These are phyloP conservation scores for Maudiozyma barnettii DNA, from an alignment of 805 yeast species.

Conservation along the genomic window DNA sequence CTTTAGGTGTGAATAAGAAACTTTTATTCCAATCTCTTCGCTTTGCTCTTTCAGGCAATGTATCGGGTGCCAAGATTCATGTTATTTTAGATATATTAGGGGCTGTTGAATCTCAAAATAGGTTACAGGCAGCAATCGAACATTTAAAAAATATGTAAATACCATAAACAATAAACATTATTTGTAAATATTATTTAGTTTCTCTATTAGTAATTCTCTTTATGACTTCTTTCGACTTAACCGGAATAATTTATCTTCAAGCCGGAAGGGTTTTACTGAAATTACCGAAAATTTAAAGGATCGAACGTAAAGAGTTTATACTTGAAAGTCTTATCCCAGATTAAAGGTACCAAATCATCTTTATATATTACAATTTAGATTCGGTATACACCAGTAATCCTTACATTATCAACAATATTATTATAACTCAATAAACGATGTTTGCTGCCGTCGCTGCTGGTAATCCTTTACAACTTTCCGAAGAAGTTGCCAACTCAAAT, in stretches of 20 bases:
- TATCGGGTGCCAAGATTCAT: slow-evolving; percentile 61
- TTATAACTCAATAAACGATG: slow-evolving; percentile 18
- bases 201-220: no score
- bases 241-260: no score
- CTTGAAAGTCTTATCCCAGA: no score
- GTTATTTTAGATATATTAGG: slow-evolving; percentile 50
- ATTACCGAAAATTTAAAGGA: no score
- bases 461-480: slow-evolving; percentile 29
- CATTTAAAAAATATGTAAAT: background rate
- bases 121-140: slow-evolving; percentile 21
- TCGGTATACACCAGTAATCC: no score
- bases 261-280: no score
- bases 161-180: no score
- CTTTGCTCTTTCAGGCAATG: slow-evolving; percentile 59
- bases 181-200: no score
- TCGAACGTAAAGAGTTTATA: no score
- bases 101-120: slow-evolving; percentile 23
- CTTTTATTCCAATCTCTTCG: slow-evolving; percentile 50
- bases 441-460: slow-evolving; percentile 34
- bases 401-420: background rate
- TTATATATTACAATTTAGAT: no score
- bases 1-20: slow-evolving; percentile 19
- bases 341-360: no score
- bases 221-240: no score
- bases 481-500: slow-evolving; percentile 31